These are phyloP conservation scores for Allomyces macrogynus DNA, from an alignment of 192 early-diverging fungal species.

Conservation along the genomic window DNA sequence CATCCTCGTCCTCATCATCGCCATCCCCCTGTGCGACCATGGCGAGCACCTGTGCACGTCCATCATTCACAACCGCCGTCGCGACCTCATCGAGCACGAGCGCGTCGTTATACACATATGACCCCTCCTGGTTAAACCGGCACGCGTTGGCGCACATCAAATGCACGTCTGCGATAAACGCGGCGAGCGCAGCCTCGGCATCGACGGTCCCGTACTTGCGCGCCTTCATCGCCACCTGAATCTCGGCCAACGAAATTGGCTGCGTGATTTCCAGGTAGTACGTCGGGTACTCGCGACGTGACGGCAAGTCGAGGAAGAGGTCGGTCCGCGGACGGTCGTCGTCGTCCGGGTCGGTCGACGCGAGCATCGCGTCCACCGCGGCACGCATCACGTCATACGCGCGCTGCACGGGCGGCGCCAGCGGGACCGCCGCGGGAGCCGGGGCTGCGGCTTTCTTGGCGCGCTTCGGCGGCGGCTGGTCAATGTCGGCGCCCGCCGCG, in stretches of 20 bases:
- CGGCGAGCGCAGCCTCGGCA: not conserved
- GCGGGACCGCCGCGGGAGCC: conserved; percentile 13
- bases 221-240: conserved; percentile 50
- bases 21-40: too few relatives aligned
- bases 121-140: conserved; percentile 77
- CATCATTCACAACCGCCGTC: too few relatives aligned
- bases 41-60: too few relatives aligned
- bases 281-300: conserved; percentile 55
- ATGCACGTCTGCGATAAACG: conserved; percentile 62
- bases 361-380: conserved; percentile 6
- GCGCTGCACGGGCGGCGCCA: conserved; percentile 10
- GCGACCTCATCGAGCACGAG: conserved; percentile 20
- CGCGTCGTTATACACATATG: conserved; percentile 81
- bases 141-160: conserved; percentile 83
- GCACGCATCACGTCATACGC: conserved; percentile 9
- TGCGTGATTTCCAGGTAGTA: conserved; percentile 78
- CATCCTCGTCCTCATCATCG: too few relatives aligned
- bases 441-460: conserved; percentile 10
- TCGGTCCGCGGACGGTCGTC: conserved; percentile 37
- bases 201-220: conserved; percentile 38
- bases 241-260: conserved; percentile 78
- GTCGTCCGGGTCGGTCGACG: conserved; percentile 1
- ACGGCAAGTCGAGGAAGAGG: conserved; percentile 58
- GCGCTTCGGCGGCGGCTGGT: not conserved
- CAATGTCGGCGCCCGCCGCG: conserved; percentile 12